These are phyloP conservation scores for Coniochaeta sp. DNA, from an alignment of 2,329 filamentous ascomycete genomes.

Conservation along the genomic window DNA sequence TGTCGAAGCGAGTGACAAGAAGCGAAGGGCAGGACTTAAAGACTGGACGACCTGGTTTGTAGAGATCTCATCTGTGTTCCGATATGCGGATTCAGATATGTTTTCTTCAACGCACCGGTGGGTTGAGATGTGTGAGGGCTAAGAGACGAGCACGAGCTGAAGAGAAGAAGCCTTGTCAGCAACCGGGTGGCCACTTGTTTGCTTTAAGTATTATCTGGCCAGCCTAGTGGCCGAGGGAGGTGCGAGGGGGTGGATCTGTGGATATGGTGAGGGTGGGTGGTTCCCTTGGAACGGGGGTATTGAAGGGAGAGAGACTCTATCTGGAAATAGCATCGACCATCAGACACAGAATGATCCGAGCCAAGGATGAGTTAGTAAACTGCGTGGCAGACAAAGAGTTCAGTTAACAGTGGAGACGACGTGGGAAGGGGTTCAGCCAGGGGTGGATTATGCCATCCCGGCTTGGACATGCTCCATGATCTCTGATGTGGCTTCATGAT, in stretches of 20 bases:
- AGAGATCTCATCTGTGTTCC: constrained; percentile 1
- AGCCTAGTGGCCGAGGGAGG: not conserved
- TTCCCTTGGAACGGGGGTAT: not conserved
- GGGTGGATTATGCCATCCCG: not conserved
- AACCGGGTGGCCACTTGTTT: constrained; percentile 1
- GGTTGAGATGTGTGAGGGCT: constrained; percentile 3
- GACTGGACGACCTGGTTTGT: constrained; percentile 18
- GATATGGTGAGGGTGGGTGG: not conserved
- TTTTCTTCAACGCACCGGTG: constrained; percentile 2
- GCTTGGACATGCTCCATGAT: not conserved
- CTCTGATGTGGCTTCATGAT: not conserved
- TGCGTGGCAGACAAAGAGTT: not conserved
- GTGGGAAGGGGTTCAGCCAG: not conserved
- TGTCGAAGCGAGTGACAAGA: constrained; percentile 20
- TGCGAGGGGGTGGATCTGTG: not conserved
- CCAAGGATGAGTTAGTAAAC: not conserved
- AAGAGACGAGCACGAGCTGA: constrained; percentile 7
- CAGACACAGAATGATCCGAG: not conserved
- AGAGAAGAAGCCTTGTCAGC: not conserved
- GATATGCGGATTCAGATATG: not conserved
- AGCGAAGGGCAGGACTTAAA: constrained; percentile 14
- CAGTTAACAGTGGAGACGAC: not conserved
- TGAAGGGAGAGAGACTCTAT: not conserved
- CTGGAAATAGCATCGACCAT: constrained; percentile 1
- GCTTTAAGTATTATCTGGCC: constrained; percentile 6